These are phyloP conservation scores for Pythium scleroteichum DNA, from an alignment of 352 stramenopile species.

Conservation along the genomic window DNA sequence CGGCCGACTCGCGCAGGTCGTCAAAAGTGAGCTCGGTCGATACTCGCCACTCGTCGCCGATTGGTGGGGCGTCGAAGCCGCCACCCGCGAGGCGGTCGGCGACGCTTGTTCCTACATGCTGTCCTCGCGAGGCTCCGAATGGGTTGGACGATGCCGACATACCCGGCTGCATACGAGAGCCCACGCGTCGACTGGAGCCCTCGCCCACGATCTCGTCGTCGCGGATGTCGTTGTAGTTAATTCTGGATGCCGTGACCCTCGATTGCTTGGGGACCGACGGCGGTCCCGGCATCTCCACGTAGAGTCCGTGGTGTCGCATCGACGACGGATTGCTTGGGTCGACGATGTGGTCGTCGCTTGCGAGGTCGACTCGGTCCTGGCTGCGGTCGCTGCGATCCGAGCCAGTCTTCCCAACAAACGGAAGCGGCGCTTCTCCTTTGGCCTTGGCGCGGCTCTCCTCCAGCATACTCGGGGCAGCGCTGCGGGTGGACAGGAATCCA, in stretches of 20 bases:
- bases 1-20: constrained; percentile 21
- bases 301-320: constrained; percentile 31
- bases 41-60: constrained; percentile 25
- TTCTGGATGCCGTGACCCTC: constrained; percentile 1
- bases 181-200: background rate
- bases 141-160: constrained; percentile 14
- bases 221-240: constrained; percentile 30
- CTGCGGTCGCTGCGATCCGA: background rate
- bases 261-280: background rate
- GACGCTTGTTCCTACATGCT: background rate
- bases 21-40: constrained; percentile 31
- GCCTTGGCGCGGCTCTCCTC: constrained; percentile 39
- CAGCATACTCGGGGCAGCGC: constrained; percentile 32
- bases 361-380: constrained; percentile 5
- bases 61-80: background rate
- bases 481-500: constrained; percentile 54
- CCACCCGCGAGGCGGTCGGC: constrained; percentile 6
- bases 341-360: constrained; percentile 28
- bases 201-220: constrained; percentile 27
- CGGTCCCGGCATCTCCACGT: constrained; percentile 28
- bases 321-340: constrained; percentile 24
- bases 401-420: constrained; percentile 13
- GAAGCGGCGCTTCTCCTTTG: constrained; percentile 9
- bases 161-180: background rate
- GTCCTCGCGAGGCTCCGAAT: constrained; percentile 1